Conservation (phyloP, 805 yeast species). For the Lipomyces mesembrius region DNA sequence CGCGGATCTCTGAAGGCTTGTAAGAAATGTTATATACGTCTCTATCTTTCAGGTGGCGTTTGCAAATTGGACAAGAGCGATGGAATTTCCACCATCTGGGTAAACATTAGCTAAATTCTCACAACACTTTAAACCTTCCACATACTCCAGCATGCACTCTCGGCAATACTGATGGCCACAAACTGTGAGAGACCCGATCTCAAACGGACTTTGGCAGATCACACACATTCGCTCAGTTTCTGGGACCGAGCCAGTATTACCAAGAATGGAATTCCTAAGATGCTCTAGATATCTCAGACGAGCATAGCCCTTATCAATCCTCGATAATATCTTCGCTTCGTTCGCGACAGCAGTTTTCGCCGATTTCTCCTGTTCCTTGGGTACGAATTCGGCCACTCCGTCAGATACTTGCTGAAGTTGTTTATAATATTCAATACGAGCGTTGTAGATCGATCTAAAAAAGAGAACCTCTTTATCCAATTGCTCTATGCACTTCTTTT, state of each 20-base stretch:
- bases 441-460: conserved; percentile 69
- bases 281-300: conserved; percentile 55
- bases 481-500: conserved; percentile 50
- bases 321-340: conserved; percentile 30
- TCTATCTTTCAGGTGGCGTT: conserved; percentile 52
- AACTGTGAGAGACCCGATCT: conserved; percentile 76
- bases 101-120: background rate
- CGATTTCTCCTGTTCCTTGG: conserved; percentile 41
- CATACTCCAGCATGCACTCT: conserved; percentile 64
- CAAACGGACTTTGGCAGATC: conserved; percentile 74
- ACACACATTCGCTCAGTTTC: conserved; percentile 62
- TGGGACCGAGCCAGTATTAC: conserved; percentile 39
- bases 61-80: conserved; percentile 81
- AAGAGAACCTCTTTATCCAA: conserved; percentile 57
- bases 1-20: conserved; percentile 51
- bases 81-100: conserved; percentile 63
- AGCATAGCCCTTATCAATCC: conserved; percentile 47
- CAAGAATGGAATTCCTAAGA: conserved; percentile 44
- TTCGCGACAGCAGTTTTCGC: conserved; percentile 36
- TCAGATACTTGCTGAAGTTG: conserved; percentile 88
- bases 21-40: conserved; percentile 75
- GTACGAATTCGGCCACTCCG: conserved; percentile 61
- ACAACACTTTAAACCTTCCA: background rate
- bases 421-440: conserved; percentile 79
- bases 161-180: conserved; percentile 94